phyloP scores from a whole-genome alignment of 768 basidiomycete genomes.

The Hypholoma sublateritium region DNA sequence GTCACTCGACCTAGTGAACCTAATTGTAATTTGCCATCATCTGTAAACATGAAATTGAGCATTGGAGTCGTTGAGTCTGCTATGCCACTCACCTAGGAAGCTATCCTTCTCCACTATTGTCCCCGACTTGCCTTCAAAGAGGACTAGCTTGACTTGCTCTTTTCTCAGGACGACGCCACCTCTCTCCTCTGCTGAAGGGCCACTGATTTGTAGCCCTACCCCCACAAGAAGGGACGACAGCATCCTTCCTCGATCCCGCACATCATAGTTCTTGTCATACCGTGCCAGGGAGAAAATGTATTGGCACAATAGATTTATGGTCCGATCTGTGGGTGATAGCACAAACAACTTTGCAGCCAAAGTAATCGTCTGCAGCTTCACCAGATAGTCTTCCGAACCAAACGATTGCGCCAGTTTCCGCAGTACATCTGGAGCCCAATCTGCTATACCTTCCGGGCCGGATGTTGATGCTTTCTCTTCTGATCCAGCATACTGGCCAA shows the following conservation, averaged over 20 bases:
- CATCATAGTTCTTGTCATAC: conserved; percentile 88
- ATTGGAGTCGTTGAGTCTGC: background rate
- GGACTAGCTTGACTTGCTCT: conserved; percentile 78
- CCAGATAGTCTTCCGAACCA: conserved; percentile 55
- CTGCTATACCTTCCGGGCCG: conserved; percentile 56
- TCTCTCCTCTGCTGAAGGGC: conserved; percentile 44
- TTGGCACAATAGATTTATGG: conserved; percentile 52
- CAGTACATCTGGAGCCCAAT: conserved; percentile 89
- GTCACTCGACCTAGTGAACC: conserved; percentile 70
- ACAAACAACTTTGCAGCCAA: conserved; percentile 86
- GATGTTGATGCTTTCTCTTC: conserved; percentile 8
- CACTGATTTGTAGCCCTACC: conserved; percentile 30
- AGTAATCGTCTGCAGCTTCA: conserved; percentile 83
- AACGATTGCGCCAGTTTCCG: conserved; percentile 80
- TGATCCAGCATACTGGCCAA: conserved; percentile 77
- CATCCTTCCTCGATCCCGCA: conserved; percentile 88
- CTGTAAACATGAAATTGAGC: conserved; percentile 19
- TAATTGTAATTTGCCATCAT: conserved; percentile 43
- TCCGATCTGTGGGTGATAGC: conserved; percentile 54
- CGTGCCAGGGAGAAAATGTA: conserved; percentile 84
- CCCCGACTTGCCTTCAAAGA: conserved; percentile 74
- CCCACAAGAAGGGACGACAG: conserved; percentile 68
- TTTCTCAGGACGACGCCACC: conserved; percentile 77
- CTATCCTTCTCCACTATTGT: conserved; percentile 39
- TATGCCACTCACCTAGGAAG: conserved; percentile 27